These are phyloP conservation scores for Neurospora sp. DNA, from an alignment of 495 filamentous ascomycete genomes.

Conservation along the genomic window DNA sequence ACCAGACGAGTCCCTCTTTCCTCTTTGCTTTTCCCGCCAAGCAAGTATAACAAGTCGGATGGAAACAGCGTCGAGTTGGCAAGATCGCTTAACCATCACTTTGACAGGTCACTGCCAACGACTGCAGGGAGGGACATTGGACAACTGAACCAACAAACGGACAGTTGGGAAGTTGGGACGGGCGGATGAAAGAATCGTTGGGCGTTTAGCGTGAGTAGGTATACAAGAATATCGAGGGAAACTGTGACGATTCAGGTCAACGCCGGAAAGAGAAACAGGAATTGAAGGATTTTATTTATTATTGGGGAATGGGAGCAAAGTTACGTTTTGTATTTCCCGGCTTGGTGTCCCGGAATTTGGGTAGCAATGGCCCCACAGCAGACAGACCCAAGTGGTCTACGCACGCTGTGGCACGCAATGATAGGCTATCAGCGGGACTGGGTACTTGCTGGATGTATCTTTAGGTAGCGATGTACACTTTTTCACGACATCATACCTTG, in stretches of 20 bases:
- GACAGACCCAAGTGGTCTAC: background rate
- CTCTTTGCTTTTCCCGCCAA: background rate
- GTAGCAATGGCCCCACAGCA: background rate
- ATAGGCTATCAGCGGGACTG: background rate
- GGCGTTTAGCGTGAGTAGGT: background rate
- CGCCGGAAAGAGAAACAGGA: background rate
- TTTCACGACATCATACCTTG: background rate
- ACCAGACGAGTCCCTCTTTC: background rate
- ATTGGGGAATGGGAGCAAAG: background rate
- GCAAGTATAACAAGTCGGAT: background rate
- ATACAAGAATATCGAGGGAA: background rate
- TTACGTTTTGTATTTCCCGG: background rate
- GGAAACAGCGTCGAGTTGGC: background rate
- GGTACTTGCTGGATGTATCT: background rate
- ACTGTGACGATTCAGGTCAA: background rate
- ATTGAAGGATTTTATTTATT: background rate
- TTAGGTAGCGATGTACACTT: background rate
- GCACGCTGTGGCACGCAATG: background rate
- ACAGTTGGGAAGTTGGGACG: background rate
- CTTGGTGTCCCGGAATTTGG: background rate
- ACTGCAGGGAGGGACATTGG: background rate
- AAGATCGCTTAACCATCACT: background rate
- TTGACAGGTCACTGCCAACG: background rate
- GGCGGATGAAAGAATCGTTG: background rate
- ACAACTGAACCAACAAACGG: background rate